Evolutionary conservation across 495 filamentous ascomycete genomes (phyloP), one percentile per base, ranked within the genome.

Genomic region (Talaromyces adpressus): DNA sequence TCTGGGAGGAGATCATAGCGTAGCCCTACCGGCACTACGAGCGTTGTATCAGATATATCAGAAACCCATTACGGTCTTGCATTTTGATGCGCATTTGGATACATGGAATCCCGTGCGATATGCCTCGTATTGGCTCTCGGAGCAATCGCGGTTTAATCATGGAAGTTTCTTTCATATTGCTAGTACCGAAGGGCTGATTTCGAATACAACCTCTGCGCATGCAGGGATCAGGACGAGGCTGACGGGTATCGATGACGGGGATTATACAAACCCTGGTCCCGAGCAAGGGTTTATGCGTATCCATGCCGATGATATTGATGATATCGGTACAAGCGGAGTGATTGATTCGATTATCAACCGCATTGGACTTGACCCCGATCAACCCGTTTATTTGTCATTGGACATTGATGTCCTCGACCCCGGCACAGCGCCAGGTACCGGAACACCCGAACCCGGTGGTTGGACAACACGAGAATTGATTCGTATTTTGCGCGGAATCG

Each of bases 101-200:
- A 94, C 91, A 4, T 93, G 91, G 91, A 85, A 91, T 69, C 91
- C 91, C 0, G 83, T 82, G 12, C 89, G 88, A 62, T 93, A 93
- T 73, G 86, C 88, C 0, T 85, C 82, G 14, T 85, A 86, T 59
- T 95, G 91, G 91, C 73, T 79, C 7, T 83, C 80, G 12, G 81
- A 85, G 69, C 89, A 90, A 69, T 79, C 84, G 8, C 80, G 84
- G 63, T 95, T 93, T 76, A 93, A 87, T 69, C 91, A 95, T 72
- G 91, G 91, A 4, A 87, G 81, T 56, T 92, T 93, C 85, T 94
- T 95, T 80, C 90, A 89, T 84, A 81, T 91, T 57, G 91, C 91
- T 2, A 85, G 84, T 54, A 82, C 85, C 25, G 91, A 93, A 72
- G 89, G 89, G 0, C 73, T 93, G 25, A 84, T 93, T 52, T 76